Evolutionary conservation across 805 yeast genomes (phyloP), one percentile per base, ranked within the genome.

Genomic region (Ogataea trehalophila): DNA sequence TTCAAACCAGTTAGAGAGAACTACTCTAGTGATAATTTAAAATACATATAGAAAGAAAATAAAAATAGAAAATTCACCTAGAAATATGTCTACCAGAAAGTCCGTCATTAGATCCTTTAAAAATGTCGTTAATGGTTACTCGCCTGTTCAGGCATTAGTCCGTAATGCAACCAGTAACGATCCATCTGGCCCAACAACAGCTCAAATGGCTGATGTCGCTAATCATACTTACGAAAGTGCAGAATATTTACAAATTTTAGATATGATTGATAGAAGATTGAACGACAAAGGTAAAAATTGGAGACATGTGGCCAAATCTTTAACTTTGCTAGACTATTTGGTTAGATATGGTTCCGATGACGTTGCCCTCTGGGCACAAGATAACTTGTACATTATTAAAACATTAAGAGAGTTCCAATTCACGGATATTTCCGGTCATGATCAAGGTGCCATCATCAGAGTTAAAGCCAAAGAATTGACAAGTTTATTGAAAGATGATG

Each of bases 271-370:
- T 69, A 80, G 89, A 55, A 78, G 99, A 53, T 71, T 92, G 54
- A 92, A 92, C 62, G 98, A 92, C 63, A 91, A 91, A 72, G 98
- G 98, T 51, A 91, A 90, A 66, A 87, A 92, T 69, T 92, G 97
- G 97, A 79, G 96, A 55, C 99, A 92, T 65, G 91, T 92, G 43
- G 91, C 95, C 53, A 94, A 92, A 67, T 83, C 96, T 1, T 74
- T 92, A 52, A 85, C 95, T 2, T 83, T 92, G n/a, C 74, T 92
- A 56, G 97, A 91, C 60, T 92, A 83, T 67, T 72, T 91, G 48
- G 89, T 91, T 17, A 80, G 94, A 56, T 78, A 76, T 50, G 99
- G 97, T 37, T 78, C 90, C 18, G 96, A 90, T 56, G 84, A 85
- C 59, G 92, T 91, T 59, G 96, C 91, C 6, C 71, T 83, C 36